Evolutionary conservation across 192 early-diverging fungal genomes (phyloP).

Genomic region (Umbelopsis ramanniana): DNA sequence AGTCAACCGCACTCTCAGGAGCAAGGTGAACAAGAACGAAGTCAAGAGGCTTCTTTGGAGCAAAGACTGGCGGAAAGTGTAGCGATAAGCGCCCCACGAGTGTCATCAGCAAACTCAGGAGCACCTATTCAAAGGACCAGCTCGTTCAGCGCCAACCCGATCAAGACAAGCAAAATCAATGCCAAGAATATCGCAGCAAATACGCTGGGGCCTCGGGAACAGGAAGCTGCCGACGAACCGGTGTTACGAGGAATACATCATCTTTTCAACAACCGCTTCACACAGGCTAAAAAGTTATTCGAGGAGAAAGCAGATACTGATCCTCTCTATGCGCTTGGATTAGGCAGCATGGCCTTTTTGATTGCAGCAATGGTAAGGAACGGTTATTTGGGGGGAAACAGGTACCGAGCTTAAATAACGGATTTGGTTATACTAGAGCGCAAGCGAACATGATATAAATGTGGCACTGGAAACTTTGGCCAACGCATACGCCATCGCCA

Average conservation of each 20-base stretch:
- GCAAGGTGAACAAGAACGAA: not conserved
- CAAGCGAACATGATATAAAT: conserved; percentile 53
- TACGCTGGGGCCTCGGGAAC: conserved; percentile 31
- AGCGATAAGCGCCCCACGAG: conserved; percentile 1
- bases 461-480: conserved; percentile 50
- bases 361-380: conserved; percentile 37
- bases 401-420: not conserved
- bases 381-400: no score
- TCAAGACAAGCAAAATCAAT: conserved; percentile 13
- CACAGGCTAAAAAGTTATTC: conserved; percentile 29
- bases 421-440: conserved; percentile 41
- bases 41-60: conserved; percentile 1
- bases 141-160: conserved; percentile 12
- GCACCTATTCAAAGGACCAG: not conserved
- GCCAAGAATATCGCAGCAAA: conserved; percentile 33
- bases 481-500: conserved; percentile 51
- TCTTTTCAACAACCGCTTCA: conserved; percentile 41
- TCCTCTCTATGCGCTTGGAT: conserved; percentile 56
- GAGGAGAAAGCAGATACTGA: conserved; percentile 40
- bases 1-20: not conserved
- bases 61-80: conserved; percentile 7
- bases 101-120: not conserved
- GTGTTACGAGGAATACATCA: conserved; percentile 30
- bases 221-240: conserved; percentile 38
- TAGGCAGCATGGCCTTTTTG: conserved; percentile 56